Conservation (phyloP, 2,329 filamentous ascomycete genomes). For the Xylariaceae sp. region DNA sequence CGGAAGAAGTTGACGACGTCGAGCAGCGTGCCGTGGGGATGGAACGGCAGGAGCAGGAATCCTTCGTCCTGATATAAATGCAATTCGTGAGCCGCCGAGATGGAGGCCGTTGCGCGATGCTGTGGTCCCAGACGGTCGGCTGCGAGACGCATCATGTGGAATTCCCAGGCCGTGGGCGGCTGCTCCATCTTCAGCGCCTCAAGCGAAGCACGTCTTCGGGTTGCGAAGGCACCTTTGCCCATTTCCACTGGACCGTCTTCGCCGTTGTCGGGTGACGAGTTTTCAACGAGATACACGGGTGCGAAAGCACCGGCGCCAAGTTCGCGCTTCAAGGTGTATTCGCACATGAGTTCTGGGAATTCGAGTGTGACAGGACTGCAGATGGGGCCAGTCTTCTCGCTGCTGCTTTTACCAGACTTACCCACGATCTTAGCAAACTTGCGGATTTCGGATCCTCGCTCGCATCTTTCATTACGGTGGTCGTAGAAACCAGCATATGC, state of each 20-base stretch:
- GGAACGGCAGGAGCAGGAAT: conserved; percentile 86
- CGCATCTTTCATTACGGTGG: conserved; percentile 66
- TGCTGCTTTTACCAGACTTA: conserved; percentile 60
- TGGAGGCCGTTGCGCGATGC: conserved; percentile 74
- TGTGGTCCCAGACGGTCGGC: conserved; percentile 76
- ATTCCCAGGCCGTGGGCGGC: conserved; percentile 90
- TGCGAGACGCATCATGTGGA: conserved; percentile 88
- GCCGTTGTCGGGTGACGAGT: conserved; percentile 58
- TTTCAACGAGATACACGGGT: conserved; percentile 90
- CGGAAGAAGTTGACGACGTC: conserved; percentile 90
- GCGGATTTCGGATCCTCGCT: conserved; percentile 76
- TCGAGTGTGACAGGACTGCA: conserved; percentile 67
- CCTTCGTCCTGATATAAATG: conserved; percentile 91
- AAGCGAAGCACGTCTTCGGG: conserved; percentile 61
- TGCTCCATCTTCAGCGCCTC: conserved; percentile 96
- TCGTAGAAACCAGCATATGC: conserved; percentile 83
- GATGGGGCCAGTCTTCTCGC: conserved; percentile 67
- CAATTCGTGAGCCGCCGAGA: conserved; percentile 86
- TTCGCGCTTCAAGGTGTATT: conserved; percentile 82
- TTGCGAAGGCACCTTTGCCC: conserved; percentile 67
- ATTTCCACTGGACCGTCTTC: conserved; percentile 55
- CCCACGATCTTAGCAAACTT: conserved; percentile 75
- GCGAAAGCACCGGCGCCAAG: conserved; percentile 94
- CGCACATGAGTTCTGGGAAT: conserved; percentile 68
- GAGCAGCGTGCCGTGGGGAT: conserved; percentile 89